A percentile compares a stretch with the other conserved stretches of the same genome.
phyloP scores from a whole-genome alignment of 73 alveolate genomes.

The Durusdinium trenchii region DNA sequence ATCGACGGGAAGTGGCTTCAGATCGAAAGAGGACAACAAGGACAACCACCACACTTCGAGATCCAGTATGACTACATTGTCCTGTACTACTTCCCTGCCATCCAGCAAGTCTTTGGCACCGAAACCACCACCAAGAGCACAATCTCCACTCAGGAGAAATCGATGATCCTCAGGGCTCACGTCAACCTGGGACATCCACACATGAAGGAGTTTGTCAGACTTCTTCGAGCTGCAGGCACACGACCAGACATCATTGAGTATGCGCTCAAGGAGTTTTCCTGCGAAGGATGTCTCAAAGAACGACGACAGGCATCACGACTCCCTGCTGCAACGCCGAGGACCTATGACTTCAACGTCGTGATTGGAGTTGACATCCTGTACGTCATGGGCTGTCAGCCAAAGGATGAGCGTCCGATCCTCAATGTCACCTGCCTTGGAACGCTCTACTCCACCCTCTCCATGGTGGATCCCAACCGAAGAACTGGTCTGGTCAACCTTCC shows the following conservation, averaged over 20 bases:
- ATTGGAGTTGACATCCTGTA: neutral
- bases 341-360: neutral
- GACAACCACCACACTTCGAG: too few relatives aligned
- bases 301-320: neutral
- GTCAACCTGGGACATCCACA: neutral
- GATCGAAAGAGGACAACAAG: too few relatives aligned
- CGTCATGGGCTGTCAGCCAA: neutral
- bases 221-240: constrained; percentile 7
- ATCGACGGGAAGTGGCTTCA: too few relatives aligned
- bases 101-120: too few relatives aligned
- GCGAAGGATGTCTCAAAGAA: neutral
- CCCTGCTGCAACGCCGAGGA: neutral
- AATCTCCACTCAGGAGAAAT: neutral
- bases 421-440: neutral
- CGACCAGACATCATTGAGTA: neutral
- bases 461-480: neutral
- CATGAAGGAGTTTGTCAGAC: neutral
- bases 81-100: too few relatives aligned
- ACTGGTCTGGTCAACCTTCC: neutral
- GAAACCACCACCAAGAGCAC: too few relatives aligned
- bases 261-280: neutral
- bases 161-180: neutral
- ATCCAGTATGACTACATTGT: too few relatives aligned
- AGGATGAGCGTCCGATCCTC: neutral
- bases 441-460: neutral